Conservation (phyloP, 129 eudicot genomes). For the Saussurea involucrata region DNA sequence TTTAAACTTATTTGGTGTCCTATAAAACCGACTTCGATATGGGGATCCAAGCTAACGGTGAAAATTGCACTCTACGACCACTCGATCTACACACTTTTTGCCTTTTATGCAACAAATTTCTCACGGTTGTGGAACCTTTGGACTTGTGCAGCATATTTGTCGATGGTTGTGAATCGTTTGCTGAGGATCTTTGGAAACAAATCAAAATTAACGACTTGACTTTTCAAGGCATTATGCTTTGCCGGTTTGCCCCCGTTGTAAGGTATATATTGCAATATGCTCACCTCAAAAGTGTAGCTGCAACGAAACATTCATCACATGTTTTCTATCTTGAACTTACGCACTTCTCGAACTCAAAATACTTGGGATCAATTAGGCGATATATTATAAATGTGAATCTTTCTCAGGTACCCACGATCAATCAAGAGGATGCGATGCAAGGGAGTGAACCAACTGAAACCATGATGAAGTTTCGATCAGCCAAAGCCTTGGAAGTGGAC, state of each 20-base stretch:
- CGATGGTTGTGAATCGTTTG: constrained; percentile 74
- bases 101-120: neutral
- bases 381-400: neutral
- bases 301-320: neutral
- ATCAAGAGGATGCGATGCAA: constrained; percentile 56
- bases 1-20: neutral
- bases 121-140: constrained; percentile 1
- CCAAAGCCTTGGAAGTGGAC: constrained; percentile 41
- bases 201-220: constrained; percentile 51
- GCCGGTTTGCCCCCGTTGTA: constrained; percentile 78
- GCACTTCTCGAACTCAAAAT: neutral
- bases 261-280: constrained; percentile 51
- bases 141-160: constrained; percentile 57
- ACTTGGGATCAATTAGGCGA: neutral
- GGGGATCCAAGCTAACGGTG: neutral
- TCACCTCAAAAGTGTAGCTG: neutral
- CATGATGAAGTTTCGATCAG: constrained; percentile 55
- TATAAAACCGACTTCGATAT: neutral
- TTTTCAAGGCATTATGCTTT: constrained; percentile 60
- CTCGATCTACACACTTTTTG: neutral
- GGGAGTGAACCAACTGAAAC: constrained; percentile 55
- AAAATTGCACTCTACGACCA: neutral
- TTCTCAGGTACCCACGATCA: constrained; percentile 54
- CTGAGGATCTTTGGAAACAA: constrained; percentile 85
- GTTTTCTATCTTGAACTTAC: neutral